These are phyloP conservation scores for Aspergillus sp. DNA, from an alignment of 2,329 filamentous ascomycete species.

Conservation along the genomic window DNA sequence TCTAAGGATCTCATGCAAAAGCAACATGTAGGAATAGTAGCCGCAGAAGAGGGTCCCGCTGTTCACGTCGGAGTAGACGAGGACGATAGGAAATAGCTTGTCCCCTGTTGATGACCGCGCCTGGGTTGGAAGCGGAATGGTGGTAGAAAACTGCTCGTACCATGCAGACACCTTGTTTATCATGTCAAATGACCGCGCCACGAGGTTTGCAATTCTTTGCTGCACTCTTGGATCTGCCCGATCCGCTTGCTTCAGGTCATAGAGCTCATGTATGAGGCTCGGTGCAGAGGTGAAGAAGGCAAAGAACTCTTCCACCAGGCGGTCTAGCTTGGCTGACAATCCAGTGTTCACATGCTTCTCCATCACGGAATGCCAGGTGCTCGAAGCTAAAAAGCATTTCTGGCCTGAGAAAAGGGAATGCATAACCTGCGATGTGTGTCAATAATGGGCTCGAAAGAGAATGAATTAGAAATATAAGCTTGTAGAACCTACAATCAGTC, in stretches of 20 bases:
- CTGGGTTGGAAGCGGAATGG: conserved; percentile 21
- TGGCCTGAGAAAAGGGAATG: conserved; percentile 30
- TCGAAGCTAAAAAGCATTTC: conserved; percentile 24
- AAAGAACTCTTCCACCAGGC: conserved; percentile 27
- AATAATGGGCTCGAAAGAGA: not conserved
- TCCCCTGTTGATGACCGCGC: conserved; percentile 19
- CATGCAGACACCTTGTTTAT: conserved; percentile 20
- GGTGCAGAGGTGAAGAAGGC: conserved; percentile 27
- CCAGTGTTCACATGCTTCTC: conserved; percentile 17
- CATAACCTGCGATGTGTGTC: conserved; percentile 25
- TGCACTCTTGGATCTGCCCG: conserved; percentile 8
- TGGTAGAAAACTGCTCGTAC: conserved; percentile 21
- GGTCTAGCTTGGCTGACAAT: conserved; percentile 15
- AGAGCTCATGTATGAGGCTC: conserved; percentile 27
- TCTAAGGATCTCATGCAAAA: conserved; percentile 25
- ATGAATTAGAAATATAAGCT: no score
- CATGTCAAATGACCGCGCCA: conserved; percentile 20
- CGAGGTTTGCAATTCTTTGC: conserved; percentile 14
- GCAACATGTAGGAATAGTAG: conserved; percentile 29
- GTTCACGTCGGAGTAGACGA: conserved; percentile 22
- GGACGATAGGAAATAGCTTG: conserved; percentile 19
- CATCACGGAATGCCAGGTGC: conserved; percentile 29
- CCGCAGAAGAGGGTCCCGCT: conserved; percentile 24
- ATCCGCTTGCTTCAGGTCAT: conserved; percentile 19
- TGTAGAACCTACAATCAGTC: conserved; percentile 23